Conservation (phyloP, 192 early-diverging fungal species). For the Anaeromyces robustus region DNA sequence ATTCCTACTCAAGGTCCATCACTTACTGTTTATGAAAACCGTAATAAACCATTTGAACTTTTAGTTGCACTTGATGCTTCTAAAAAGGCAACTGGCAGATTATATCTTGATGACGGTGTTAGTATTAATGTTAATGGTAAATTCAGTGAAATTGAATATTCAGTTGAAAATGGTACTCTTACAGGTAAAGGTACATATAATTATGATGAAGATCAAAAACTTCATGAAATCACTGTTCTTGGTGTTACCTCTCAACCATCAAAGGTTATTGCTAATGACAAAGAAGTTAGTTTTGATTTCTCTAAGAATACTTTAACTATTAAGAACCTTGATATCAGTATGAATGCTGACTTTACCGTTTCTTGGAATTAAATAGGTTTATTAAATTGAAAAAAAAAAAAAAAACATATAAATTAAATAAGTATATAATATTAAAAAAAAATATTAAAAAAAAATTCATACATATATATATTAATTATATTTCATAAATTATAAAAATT, state of each 20-base stretch:
- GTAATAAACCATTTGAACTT: constrained; percentile 21
- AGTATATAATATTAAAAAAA: too few relatives aligned
- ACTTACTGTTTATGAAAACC: constrained; percentile 26
- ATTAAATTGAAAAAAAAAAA: too few relatives aligned
- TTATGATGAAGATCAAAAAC: neutral
- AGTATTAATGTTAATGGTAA: constrained; percentile 13
- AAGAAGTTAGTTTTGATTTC: too few relatives aligned
- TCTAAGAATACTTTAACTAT: neutral
- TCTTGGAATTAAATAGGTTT: neutral
- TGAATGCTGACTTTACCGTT: neutral
- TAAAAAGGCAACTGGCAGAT: constrained; percentile 24
- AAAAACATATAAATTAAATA: too few relatives aligned
- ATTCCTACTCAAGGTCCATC: constrained; percentile 29
- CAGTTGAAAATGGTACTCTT: neutral
- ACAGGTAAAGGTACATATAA: neutral
- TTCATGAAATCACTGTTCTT: neutral
- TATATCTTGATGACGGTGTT: constrained; percentile 49
- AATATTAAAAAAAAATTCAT: too few relatives aligned
- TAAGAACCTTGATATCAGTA: neutral
- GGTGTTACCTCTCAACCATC: too few relatives aligned
- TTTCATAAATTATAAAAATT: too few relatives aligned
- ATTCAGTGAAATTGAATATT: constrained; percentile 1
- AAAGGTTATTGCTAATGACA: too few relatives aligned
- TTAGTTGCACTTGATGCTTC: constrained; percentile 31
- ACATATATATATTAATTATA: too few relatives aligned